Base-by-base conservation (phyloP, 2,329 filamentous ascomycete genomes). In the Scytalidium lignicola region DNA sequence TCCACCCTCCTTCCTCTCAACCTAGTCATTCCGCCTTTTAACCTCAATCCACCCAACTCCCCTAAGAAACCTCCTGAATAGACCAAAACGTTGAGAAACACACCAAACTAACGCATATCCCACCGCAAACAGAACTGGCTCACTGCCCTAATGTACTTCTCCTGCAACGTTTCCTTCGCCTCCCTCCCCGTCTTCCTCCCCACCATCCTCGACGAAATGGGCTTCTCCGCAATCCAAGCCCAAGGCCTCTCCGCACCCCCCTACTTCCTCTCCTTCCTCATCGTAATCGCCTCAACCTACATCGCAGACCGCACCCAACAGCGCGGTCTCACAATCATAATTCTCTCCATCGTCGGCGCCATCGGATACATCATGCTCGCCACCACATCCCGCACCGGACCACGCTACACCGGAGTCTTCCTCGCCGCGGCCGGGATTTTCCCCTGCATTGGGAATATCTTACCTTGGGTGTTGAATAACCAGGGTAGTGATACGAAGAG, bases 161-260 rank as follows among this genome's bases (percentile, higher is more conserved):
- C 72, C 57, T 78, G 74, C 68, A 82, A 80, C 62, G 80, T 86
- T 51, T 82, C 81, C 42, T 87, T 83, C 64, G 78, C 79, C 5
- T 82, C 78, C 2, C 70, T 86, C 3, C 80, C 83, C 0, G 79
- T 84, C 2, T 86, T 85, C 58, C 70, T 86, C 2, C 82, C 82
- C 0, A 77, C 79, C 2, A 82, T 86, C 54, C 68, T 86, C 13
- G 67, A 73, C 44, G 72, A 78, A 48, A 86, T 90, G 81, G 85
- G 86, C 9, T 89, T 84, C 66, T 78, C 75, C 0, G 70, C 75
- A 13, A 75, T 88, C 52, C 72, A 82, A 50, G 82, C 86, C 0
- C 86, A 90, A 65, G 86, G 85, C 1, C 74, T 90, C 12, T 84
- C 83, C 1, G 84, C 85, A 0, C 85, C 85, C 1, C 84, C 85